These are phyloP conservation scores for Thuidium tamariscinum DNA, from an alignment of 225 moss, liverwort and hornwort genomes.

Conservation along the genomic window DNA sequence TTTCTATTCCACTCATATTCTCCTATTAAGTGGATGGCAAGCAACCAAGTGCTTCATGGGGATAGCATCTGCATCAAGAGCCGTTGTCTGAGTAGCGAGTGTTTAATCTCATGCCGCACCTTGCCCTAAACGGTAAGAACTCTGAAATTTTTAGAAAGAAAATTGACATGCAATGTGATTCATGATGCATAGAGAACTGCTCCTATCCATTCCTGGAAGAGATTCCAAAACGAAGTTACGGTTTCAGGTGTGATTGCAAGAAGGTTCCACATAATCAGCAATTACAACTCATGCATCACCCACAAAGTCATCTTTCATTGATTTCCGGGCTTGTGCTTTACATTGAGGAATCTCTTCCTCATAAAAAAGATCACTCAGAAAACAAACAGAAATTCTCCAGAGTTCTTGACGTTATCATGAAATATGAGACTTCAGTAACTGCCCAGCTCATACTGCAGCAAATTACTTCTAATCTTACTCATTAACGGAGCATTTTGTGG, in stretches of 20 bases:
- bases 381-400: background rate
- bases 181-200: background rate
- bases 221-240: background rate
- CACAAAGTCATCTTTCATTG: background rate
- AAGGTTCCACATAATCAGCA: background rate
- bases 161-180: background rate
- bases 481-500: background rate
- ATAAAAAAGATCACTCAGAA: background rate
- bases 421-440: background rate
- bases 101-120: background rate
- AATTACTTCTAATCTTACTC: background rate
- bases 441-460: background rate
- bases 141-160: background rate
- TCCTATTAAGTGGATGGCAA: background rate
- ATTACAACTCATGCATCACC: background rate
- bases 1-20: background rate
- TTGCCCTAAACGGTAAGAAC: background rate
- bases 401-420: background rate
- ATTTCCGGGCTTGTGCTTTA: background rate
- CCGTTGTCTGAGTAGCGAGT: background rate
- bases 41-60: background rate
- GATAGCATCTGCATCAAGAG: background rate
- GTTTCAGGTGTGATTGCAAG: background rate
- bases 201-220: background rate
- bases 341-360: background rate